Evolutionary conservation across 129 eudicot genomes (phyloP).

Genomic region (Solidago caesia): DNA sequence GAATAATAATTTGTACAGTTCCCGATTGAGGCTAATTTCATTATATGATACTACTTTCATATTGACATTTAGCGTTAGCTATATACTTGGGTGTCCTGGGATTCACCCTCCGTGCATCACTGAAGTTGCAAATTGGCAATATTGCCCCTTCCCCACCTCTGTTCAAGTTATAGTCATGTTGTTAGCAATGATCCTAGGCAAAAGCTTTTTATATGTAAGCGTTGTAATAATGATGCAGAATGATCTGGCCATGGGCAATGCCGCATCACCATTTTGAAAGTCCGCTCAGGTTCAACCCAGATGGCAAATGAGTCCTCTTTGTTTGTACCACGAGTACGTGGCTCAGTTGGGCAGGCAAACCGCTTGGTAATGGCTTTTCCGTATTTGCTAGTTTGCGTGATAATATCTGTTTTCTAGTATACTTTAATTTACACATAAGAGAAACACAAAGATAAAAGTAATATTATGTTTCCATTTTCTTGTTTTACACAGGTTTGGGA

Average conservation of each 20-base stretch:
- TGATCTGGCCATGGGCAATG: not conserved
- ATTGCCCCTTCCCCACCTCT: not conserved
- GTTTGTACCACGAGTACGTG: too few species aligned
- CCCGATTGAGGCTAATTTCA: slow-evolving; percentile 6
- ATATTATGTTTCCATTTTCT: not conserved
- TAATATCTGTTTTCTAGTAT: too few species aligned
- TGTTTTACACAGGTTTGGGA: not conserved
- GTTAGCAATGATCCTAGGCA: too few species aligned
- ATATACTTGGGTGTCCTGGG: not conserved
- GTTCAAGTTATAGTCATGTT: too few species aligned
- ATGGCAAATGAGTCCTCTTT: not conserved
- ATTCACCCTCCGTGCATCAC: not conserved
- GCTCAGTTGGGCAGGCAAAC: too few species aligned
- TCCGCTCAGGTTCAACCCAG: not conserved
- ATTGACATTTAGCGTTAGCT: not conserved
- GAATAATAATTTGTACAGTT: slow-evolving; percentile 14
- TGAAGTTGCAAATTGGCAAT: not conserved
- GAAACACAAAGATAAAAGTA: too few species aligned
- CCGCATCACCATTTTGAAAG: not conserved
- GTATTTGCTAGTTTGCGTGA: too few species aligned
- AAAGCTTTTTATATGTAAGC: too few species aligned
- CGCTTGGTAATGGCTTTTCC: too few species aligned
- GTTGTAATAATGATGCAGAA: too few species aligned
- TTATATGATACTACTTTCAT: not conserved
- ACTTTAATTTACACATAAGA: too few species aligned